Evolutionary conservation across 2,329 filamentous ascomycete genomes (phyloP).

Genomic region (Leptographium flavum): DNA sequence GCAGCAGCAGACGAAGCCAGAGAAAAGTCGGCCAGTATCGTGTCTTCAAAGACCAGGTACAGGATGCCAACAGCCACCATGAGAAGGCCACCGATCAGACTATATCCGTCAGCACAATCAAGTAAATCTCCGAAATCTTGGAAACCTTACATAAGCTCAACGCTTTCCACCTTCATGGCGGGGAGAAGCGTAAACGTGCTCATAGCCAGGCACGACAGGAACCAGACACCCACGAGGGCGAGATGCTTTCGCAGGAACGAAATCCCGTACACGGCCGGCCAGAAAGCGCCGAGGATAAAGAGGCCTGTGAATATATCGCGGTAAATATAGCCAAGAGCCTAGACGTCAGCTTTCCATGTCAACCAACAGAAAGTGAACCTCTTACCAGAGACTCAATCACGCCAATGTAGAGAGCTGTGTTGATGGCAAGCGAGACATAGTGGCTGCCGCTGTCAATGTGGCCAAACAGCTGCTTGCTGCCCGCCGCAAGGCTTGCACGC

Average conservation of each 20-base stretch:
- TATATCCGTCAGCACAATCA: conserved; percentile 19
- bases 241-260: conserved; percentile 56
- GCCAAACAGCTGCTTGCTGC: conserved; percentile 52
- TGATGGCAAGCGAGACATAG: conserved; percentile 44
- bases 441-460: conserved; percentile 45
- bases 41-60: conserved; percentile 71
- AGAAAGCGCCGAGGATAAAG: conserved; percentile 62
- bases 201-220: conserved; percentile 65
- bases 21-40: conserved; percentile 31
- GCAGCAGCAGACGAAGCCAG: conserved; percentile 7
- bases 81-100: conserved; percentile 57
- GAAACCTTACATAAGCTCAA: conserved; percentile 54
- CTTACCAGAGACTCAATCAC: conserved; percentile 66
- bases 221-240: conserved; percentile 56
- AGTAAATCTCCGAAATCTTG: neutral
- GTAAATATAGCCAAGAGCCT: conserved; percentile 87
- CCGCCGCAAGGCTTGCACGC: conserved; percentile 52
- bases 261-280: conserved; percentile 62
- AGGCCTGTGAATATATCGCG: conserved; percentile 74
- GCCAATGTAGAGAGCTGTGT: conserved; percentile 52
- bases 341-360: neutral
- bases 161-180: conserved; percentile 70
- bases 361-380: neutral
- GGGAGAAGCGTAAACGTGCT: conserved; percentile 81
- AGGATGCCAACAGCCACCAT: conserved; percentile 65